phyloP scores from a whole-genome alignment of 1,284 basidiomycete species.

The Stereum hirsutum region DNA sequence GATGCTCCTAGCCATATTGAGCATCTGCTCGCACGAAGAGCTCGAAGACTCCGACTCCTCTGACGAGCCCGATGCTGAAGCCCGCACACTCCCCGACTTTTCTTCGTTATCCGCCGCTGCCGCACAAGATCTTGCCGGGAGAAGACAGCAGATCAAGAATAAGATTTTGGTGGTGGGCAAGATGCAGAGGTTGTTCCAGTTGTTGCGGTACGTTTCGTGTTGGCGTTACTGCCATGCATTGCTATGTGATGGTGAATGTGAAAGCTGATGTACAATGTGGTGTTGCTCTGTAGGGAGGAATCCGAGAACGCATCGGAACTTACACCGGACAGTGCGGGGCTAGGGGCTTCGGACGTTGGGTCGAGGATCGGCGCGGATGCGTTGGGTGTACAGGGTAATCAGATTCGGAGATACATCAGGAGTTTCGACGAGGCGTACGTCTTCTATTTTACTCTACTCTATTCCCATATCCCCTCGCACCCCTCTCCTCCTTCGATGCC shows the following conservation, averaged over 20 bases:
- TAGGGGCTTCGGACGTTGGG: constrained; percentile 31
- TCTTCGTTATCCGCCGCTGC: constrained; percentile 23
- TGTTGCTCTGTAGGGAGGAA: constrained; percentile 61
- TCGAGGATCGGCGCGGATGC: constrained; percentile 36
- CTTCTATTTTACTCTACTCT: constrained; percentile 1
- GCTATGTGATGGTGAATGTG: neutral
- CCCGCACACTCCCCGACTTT: constrained; percentile 19
- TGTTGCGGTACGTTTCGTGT: constrained; percentile 57
- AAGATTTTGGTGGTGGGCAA: constrained; percentile 92
- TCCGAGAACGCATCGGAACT: constrained; percentile 92
- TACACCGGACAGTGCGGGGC: constrained; percentile 32
- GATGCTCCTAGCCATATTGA: constrained; percentile 93
- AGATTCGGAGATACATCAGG: constrained; percentile 76
- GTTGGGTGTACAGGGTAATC: constrained; percentile 45
- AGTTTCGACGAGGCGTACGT: constrained; percentile 90
- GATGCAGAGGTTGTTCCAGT: constrained; percentile 87
- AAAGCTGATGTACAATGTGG: neutral
- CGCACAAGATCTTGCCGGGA: constrained; percentile 33
- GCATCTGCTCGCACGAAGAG: constrained; percentile 92
- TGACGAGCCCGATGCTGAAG: constrained; percentile 36
- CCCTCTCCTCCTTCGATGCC: neutral
- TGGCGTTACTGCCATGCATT: neutral
- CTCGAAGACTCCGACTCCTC: constrained; percentile 55
- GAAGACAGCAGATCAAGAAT: constrained; percentile 84
- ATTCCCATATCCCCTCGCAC: constrained; percentile 3